Conservation (phyloP, 2,329 filamentous ascomycete species). For the Claviceps citrina region DNA sequence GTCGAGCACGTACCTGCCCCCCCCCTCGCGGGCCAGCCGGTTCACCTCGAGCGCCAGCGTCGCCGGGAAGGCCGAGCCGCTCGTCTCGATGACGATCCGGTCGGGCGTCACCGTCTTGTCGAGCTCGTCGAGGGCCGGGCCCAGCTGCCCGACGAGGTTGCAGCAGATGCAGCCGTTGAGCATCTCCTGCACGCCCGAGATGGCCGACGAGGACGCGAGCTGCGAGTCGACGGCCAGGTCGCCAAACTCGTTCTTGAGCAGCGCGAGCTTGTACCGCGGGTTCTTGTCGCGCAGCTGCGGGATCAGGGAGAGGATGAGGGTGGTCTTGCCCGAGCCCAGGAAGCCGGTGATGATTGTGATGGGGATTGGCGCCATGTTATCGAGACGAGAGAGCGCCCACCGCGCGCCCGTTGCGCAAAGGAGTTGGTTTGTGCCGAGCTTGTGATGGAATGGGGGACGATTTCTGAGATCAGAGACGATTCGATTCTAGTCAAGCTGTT, state of each 20-base stretch:
- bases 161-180: slow-evolving; percentile 98
- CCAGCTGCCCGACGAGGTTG: slow-evolving; percentile 86
- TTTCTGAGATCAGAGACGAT: too few relatives aligned
- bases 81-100: slow-evolving; percentile 87
- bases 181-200: slow-evolving; percentile 81
- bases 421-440: too few relatives aligned
- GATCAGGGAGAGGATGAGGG: slow-evolving; percentile 82
- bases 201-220: slow-evolving; percentile 65
- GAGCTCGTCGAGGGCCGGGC: slow-evolving; percentile 64
- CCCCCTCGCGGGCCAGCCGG: slow-evolving; percentile 54
- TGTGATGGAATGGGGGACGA: too few relatives aligned
- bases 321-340: slow-evolving; percentile 90
- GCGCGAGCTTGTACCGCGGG: slow-evolving; percentile 67
- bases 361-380: slow-evolving; percentile 53
- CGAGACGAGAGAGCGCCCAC: too few relatives aligned
- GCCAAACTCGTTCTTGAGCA: slow-evolving; percentile 97
- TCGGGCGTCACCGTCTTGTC: slow-evolving; percentile 46
- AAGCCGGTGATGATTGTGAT: slow-evolving; percentile 95
- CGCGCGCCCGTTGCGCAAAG: too few relatives aligned
- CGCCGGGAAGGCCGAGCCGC: slow-evolving; percentile 72
- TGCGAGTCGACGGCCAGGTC: slow-evolving; percentile 88
- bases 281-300: slow-evolving; percentile 69
- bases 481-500: too few relatives aligned
- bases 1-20: slow-evolving; percentile 55
- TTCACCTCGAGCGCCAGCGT: slow-evolving; percentile 87